phyloP scores from a whole-genome alignment of 2,329 filamentous ascomycete genomes.

The Xylaria sp. region DNA sequence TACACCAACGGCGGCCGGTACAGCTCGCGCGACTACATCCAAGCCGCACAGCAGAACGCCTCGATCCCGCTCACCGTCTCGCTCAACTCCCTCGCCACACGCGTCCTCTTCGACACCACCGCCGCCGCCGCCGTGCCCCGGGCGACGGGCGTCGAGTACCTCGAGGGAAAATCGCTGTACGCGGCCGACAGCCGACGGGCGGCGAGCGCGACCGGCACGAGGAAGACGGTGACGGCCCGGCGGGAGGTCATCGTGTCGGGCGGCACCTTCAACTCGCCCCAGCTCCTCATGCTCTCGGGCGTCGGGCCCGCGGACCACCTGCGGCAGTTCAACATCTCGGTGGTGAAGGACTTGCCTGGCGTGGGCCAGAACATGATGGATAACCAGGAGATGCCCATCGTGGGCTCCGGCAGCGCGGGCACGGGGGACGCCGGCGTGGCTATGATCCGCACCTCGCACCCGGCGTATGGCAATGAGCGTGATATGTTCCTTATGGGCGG shows the following conservation, averaged over 20 bases:
- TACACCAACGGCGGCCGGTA: conserved; percentile 35
- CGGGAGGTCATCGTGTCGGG: conserved; percentile 60
- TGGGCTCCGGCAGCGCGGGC: conserved; percentile 31
- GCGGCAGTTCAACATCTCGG: conserved; percentile 52
- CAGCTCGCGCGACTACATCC: conserved; percentile 62
- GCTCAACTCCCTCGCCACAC: conserved; percentile 37
- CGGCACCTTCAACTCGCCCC: conserved; percentile 60
- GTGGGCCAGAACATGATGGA: conserved; percentile 62
- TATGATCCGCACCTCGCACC: conserved; percentile 30
- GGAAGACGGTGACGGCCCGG: conserved; percentile 42
- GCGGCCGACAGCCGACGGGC: conserved; percentile 41
- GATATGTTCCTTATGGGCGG: conserved; percentile 39
- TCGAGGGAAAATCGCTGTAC: conserved; percentile 47
- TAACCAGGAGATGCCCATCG: conserved; percentile 51
- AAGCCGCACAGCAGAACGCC: conserved; percentile 57
- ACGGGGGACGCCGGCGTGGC: conserved; percentile 27
- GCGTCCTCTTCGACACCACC: conserved; percentile 33
- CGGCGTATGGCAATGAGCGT: conserved; percentile 33
- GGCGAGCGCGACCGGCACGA: conserved; percentile 42
- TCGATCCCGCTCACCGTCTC: conserved; percentile 54
- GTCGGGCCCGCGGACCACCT: conserved; percentile 56
- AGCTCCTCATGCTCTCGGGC: conserved; percentile 60
- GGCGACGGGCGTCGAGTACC: conserved; percentile 37
- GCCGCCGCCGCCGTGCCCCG: conserved; percentile 13
- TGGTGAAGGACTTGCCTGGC: conserved; percentile 56